Base-by-base conservation (phyloP, 768 basidiomycete genomes). In the Dendrothele bispora region DNA sequence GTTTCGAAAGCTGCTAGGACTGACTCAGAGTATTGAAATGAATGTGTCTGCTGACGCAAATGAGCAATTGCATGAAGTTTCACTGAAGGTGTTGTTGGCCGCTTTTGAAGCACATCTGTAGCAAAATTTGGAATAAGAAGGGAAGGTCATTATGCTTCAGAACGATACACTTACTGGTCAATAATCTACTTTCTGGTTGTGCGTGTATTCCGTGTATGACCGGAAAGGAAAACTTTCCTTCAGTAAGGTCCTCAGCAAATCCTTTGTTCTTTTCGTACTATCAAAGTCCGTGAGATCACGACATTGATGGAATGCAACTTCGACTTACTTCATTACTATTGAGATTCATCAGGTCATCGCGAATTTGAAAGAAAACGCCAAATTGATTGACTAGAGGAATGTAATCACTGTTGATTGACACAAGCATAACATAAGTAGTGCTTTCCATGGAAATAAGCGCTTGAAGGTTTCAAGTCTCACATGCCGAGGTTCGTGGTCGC, bases 261-360 rank as follows among this genome's bases (percentile, higher is more conserved):
- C 88, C 88, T 61, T 90, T 90, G 61, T 86, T 88, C 32, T 80
- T 78, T 2, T 82, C 72, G 60, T 98, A 98, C 91, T 95, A 43
- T n/a, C n/a, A n/a, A n/a, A n/a, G 58, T 98, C 97, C 89, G 95
- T 93, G 40, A 94, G 88, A 63, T 98, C 95, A 57, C 98, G 95
- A 14, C 93, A 72, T 55, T 98, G 94, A 62, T 98, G 95, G 66
- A 93, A 97, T 58, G 83, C n/a, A n/a, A n/a, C n/a, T n/a, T n/a
- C n/a, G n/a, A n/a, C n/a, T n/a, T n/a, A n/a, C n/a, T n/a, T n/a
- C n/a, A n/a, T n/a, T n/a, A n/a, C n/a, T n/a, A n/a, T n/a, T n/a
- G 88, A 17, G n/a, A n/a, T n/a, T n/a, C n/a, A n/a, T n/a, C n/a
- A n/a, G n/a, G n/a, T n/a, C n/a, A n/a, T n/a, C n/a, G n/a, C n/a